Conservation (phyloP, 1,284 basidiomycete genomes). For the Melampsora larici-populina region DNA sequence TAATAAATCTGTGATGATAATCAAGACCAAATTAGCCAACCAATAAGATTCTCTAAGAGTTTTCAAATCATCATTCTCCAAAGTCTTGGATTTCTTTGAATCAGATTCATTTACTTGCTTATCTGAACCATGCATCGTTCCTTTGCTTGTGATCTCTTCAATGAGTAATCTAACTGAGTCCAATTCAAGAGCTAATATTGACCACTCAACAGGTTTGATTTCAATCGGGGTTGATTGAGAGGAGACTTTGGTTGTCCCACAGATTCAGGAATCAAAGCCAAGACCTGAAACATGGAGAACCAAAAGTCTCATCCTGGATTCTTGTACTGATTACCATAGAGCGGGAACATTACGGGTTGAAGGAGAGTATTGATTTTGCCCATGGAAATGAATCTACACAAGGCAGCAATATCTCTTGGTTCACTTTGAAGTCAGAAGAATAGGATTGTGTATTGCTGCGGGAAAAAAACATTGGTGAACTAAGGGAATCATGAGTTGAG, state of each 20-base stretch:
- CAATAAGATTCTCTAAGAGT: not conserved
- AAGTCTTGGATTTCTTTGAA: not conserved
- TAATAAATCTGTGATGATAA: not conserved
- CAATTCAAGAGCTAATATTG: not conserved
- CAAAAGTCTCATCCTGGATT: constrained; percentile 95
- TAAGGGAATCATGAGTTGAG: not conserved
- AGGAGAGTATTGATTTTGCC: constrained; percentile 97
- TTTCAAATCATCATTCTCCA: not conserved
- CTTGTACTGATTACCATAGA: constrained; percentile 99
- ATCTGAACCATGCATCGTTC: not conserved
- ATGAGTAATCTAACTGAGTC: not conserved
- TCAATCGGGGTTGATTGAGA: not conserved
- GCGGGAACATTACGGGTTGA: constrained; percentile 99
- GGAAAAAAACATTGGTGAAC: not conserved
- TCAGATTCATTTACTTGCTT: not conserved
- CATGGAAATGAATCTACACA: constrained; percentile 93
- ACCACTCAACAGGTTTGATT: too few relatives aligned
- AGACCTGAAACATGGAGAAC: constrained; percentile 87
- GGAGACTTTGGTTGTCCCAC: not conserved
- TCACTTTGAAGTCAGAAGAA: constrained; percentile 98
- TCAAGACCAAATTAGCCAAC: not conserved
- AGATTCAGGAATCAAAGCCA: constrained; percentile 44
- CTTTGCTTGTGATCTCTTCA: not conserved
- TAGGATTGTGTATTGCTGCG: constrained; percentile 90
- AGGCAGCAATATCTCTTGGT: constrained; percentile 88